These are phyloP conservation scores for Bacterosira constricta DNA, from an alignment of 108 stramenopile species.

Conservation along the genomic window DNA sequence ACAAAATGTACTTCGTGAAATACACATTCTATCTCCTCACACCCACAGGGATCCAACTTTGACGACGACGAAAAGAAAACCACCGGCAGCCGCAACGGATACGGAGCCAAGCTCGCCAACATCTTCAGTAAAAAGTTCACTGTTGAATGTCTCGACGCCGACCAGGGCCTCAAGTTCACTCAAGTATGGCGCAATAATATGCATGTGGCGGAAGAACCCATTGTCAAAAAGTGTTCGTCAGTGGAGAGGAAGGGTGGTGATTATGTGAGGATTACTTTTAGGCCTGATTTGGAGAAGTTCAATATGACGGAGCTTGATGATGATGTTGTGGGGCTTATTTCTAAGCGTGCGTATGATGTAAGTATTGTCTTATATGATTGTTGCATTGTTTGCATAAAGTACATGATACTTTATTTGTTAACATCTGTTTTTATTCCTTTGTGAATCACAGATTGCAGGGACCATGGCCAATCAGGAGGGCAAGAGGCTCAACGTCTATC, in stretches of 20 bases:
- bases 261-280: conserved; percentile 96
- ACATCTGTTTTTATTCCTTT: no score
- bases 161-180: conserved; percentile 69
- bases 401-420: no score
- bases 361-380: no score
- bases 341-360: conserved; percentile 97
- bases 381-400: no score
- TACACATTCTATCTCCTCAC: no score
- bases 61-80: conserved; percentile 97
- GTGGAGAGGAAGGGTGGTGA: conserved; percentile 83
- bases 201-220: conserved; percentile 70
- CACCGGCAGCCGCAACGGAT: conserved; percentile 98
- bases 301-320: conserved; percentile 90
- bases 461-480: conserved; percentile 85
- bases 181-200: conserved; percentile 95
- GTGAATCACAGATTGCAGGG: no score
- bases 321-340: conserved; percentile 89
- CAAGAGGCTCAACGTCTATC: conserved; percentile 82
- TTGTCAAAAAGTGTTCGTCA: conserved; percentile 64
- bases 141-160: conserved; percentile 87
- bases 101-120: conserved; percentile 99
- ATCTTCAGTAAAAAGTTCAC: conserved; percentile 92
- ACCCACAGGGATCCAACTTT: conserved; percentile 98
- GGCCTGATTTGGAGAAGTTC: conserved; percentile 93
- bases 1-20: no score